phyloP scores from a whole-genome alignment of 495 filamentous ascomycete species.

The Pyrenula massariospora region DNA sequence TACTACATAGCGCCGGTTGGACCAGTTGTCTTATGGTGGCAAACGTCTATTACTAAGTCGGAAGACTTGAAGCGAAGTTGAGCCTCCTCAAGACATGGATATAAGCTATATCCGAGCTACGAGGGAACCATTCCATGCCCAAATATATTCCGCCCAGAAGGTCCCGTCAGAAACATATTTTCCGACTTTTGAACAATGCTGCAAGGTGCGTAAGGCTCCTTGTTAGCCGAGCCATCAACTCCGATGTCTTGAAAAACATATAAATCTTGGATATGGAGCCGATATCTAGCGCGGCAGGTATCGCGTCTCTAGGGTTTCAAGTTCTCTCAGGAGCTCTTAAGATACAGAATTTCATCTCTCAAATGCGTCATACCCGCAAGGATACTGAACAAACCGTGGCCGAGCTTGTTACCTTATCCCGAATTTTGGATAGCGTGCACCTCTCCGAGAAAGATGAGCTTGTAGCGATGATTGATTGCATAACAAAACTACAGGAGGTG shows the following conservation, averaged over 20 bases:
- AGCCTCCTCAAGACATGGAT: background rate
- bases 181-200: background rate
- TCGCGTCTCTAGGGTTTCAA: background rate
- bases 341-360: background rate
- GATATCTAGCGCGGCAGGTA: background rate
- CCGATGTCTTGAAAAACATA: background rate
- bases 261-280: background rate
- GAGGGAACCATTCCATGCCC: background rate
- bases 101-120: background rate
- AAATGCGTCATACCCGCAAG: background rate
- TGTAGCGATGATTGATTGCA: background rate
- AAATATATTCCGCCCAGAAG: background rate
- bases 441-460: background rate
- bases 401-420: background rate
- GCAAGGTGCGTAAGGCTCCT: background rate
- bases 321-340: background rate
- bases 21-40: background rate
- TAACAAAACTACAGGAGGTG: background rate
- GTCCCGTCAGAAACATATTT: background rate
- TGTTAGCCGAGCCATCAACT: background rate
- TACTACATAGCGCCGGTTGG: background rate
- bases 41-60: too few relatives aligned
- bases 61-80: background rate
- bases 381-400: background rate
- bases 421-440: background rate